Evolutionary conservation across 805 yeast genomes (phyloP).

Genomic region (Lipomyces mesembrius): DNA sequence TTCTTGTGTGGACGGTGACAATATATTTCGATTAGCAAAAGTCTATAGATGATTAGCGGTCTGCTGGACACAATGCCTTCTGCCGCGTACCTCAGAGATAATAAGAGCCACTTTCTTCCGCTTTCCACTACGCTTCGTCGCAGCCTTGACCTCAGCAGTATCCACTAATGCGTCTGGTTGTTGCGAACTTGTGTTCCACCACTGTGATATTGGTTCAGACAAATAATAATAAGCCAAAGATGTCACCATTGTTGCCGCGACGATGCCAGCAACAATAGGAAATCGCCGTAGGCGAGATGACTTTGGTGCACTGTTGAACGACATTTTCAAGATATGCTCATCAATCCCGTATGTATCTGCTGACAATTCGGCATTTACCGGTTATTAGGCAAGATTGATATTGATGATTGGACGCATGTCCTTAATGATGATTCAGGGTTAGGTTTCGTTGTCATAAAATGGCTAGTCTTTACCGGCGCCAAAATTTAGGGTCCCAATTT

Average conservation of each 20-base stretch:
- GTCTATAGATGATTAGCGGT: not conserved
- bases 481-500: too few species aligned
- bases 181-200: slow-evolving; percentile 10
- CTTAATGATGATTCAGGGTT: not conserved
- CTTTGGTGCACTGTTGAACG: not conserved
- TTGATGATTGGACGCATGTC: too few species aligned
- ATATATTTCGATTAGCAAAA: not conserved
- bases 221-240: slow-evolving; percentile 26
- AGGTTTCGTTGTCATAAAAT: not conserved
- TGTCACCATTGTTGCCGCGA: slow-evolving; percentile 13
- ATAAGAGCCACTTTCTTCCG: slow-evolving; percentile 21
- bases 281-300: not conserved
- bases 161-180: not conserved
- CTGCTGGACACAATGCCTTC: not conserved
- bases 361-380: too few species aligned
- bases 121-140: not conserved
- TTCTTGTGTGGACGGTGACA: slow-evolving; percentile 16
- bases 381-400: too few species aligned
- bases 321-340: not conserved
- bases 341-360: too few species aligned
- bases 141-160: not conserved
- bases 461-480: too few species aligned
- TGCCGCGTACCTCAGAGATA: slow-evolving; percentile 19
- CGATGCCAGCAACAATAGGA: slow-evolving; percentile 11
- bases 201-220: slow-evolving; percentile 23